phyloP scores from a whole-genome alignment of 768 basidiomycete genomes.

The Mrakia hoshinonis region DNA sequence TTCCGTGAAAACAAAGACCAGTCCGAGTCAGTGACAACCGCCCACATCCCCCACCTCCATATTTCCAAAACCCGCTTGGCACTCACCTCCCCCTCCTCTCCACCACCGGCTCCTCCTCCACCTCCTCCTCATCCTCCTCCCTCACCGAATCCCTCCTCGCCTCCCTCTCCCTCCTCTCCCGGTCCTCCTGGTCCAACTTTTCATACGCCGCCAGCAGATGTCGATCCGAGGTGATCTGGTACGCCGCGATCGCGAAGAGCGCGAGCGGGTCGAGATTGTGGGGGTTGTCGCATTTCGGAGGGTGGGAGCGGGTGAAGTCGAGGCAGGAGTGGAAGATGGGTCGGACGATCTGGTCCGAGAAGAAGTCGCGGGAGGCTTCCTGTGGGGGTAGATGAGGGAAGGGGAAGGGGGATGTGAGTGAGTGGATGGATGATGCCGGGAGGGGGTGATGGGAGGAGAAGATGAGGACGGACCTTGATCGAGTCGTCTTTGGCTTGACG shows the following conservation, averaged over 20 bases:
- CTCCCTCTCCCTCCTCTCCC: constrained; percentile 28
- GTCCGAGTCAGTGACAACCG: no score
- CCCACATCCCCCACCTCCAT: no score
- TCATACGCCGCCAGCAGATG: constrained; percentile 28
- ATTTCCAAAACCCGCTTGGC: no score
- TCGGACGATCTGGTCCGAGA: constrained; percentile 32
- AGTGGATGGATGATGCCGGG: not conserved
- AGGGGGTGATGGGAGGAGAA: not conserved
- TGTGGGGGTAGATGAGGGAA: not conserved
- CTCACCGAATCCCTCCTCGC: constrained; percentile 29
- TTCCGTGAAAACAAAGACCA: not conserved
- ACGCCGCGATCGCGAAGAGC: constrained; percentile 37
- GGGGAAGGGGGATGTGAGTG: not conserved
- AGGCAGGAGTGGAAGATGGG: constrained; percentile 24
- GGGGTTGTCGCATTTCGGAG: not conserved
- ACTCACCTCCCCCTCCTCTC: constrained; percentile 34
- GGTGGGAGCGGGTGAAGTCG: constrained; percentile 30
- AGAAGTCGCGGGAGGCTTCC: constrained; percentile 36
- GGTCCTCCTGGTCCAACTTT: constrained; percentile 32
- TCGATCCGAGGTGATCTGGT: constrained; percentile 34
- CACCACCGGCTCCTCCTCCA: constrained; percentile 26
- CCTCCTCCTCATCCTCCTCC: constrained; percentile 14
- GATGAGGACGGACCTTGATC: constrained; percentile 32
- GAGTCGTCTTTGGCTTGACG: constrained; percentile 38
- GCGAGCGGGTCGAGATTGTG: constrained; percentile 15